A percentile compares a stretch with the other conserved stretches of the same genome.
Conservation (phyloP, 78 protist genomes). For the Dictyostelium intermedium region DNA sequence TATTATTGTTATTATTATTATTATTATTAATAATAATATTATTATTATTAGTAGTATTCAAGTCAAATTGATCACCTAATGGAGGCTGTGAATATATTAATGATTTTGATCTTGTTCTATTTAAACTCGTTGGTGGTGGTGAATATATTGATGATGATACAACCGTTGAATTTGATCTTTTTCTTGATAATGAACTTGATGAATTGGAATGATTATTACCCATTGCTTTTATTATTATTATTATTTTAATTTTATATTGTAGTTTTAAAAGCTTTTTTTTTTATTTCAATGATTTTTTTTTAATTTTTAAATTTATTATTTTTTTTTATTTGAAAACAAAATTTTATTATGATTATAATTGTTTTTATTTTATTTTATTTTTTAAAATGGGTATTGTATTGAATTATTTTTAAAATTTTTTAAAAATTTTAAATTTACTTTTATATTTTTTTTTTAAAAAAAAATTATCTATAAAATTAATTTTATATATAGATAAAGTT, state of each 20-base stretch:
- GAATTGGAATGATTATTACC: not conserved
- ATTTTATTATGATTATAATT: too few species aligned
- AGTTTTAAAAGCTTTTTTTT: too few species aligned
- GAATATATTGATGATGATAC: constrained; percentile 7
- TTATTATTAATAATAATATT: not conserved
- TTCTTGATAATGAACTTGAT: not conserved
- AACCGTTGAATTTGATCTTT: constrained; percentile 22
- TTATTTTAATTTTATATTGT: not conserved
- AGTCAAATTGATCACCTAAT: not conserved
- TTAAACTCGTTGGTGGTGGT: not conserved
- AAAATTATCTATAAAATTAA: too few species aligned
- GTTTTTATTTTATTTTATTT: too few species aligned
- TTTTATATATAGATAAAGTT: too few species aligned
- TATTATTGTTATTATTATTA: not conserved
- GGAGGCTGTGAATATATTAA: not conserved
- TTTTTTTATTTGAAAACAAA: not conserved
- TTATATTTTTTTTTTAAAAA: too few species aligned
- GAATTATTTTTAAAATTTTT: too few species aligned
- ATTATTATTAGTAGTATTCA: not conserved
- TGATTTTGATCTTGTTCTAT: constrained; percentile 33
- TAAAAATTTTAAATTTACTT: too few species aligned
- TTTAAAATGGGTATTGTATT: too few species aligned
- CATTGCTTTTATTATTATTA: not conserved
- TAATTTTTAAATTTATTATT: too few species aligned
- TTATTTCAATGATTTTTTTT: too few species aligned